phyloP scores from a whole-genome alignment of 495 filamentous ascomycete species.

The Neurospora intermedia region DNA sequence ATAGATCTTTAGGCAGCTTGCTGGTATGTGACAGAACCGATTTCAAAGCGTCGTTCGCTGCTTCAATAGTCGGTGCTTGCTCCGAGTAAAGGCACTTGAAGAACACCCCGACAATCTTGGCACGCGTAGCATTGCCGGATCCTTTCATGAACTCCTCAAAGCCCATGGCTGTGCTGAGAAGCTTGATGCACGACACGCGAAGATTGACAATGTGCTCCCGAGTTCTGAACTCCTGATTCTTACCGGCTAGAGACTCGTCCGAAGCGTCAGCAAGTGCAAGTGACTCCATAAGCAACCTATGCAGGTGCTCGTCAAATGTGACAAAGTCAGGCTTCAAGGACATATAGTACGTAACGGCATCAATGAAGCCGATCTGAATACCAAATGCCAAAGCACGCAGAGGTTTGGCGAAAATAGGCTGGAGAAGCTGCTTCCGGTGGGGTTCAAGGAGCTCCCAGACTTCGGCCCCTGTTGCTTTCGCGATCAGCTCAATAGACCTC shows the following conservation, averaged over 20 bases:
- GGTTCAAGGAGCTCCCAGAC: conserved; percentile 78
- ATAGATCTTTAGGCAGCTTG: conserved; percentile 88
- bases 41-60: conserved; percentile 78
- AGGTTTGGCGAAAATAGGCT: conserved; percentile 89
- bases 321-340: conserved; percentile 76
- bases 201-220: conserved; percentile 83
- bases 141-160: conserved; percentile 76
- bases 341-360: conserved; percentile 90
- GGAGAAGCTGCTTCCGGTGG: conserved; percentile 74
- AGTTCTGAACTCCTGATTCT: conserved; percentile 79
- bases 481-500: conserved; percentile 67
- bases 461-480: conserved; percentile 61
- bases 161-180: conserved; percentile 83
- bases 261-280: conserved; percentile 86
- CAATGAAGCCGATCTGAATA: conserved; percentile 94
- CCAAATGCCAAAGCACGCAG: conserved; percentile 82
- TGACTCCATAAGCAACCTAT: conserved; percentile 82
- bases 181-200: conserved; percentile 85
- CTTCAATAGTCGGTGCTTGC: conserved; percentile 82
- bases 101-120: conserved; percentile 85
- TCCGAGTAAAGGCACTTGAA: conserved; percentile 95
- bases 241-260: conserved; percentile 75
- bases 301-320: conserved; percentile 80
- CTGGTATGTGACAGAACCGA: conserved; percentile 77
- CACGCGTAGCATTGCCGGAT: conserved; percentile 57